Evolutionary conservation across 202 grass and related monocot genomes (phyloP).

Genomic region (Schoenoplectus tabernaemontani): DNA sequence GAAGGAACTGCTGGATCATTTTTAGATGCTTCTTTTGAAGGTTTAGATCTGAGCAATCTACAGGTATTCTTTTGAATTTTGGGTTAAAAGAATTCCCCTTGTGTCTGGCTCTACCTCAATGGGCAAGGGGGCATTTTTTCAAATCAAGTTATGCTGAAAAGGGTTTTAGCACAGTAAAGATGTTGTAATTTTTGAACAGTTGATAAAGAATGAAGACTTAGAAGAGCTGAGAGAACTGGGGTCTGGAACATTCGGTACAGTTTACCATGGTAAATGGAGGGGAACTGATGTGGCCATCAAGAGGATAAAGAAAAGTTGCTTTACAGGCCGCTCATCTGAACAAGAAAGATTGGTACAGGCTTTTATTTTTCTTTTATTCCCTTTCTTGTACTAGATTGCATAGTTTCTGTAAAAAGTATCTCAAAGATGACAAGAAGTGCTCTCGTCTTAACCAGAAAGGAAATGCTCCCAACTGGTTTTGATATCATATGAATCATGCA

Average conservation of each 20-base stretch:
- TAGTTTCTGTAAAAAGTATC: background rate
- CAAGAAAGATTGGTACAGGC: slow-evolving; percentile 87
- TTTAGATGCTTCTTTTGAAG: slow-evolving; percentile 33
- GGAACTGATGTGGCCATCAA: slow-evolving; percentile 98
- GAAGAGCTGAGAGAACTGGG: slow-evolving; percentile 95
- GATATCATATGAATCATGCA: background rate
- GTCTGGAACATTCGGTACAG: slow-evolving; percentile 95
- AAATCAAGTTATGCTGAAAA: background rate
- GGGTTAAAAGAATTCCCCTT: background rate
- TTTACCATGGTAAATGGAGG: slow-evolving; percentile 99
- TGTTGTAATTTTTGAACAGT: slow-evolving; percentile 33
- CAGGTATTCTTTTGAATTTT: slow-evolving; percentile 46
- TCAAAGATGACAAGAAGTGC: background rate
- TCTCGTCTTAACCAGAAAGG: background rate
- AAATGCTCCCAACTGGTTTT: background rate
- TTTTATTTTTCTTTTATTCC: background rate
- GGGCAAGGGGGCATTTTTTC: background rate
- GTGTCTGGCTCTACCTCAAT: background rate
- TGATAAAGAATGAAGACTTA: slow-evolving; percentile 95
- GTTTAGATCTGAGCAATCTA: slow-evolving; percentile 78
- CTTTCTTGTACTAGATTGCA: background rate
- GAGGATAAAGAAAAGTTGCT: slow-evolving; percentile 95
- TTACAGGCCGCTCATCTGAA: slow-evolving; percentile 81
- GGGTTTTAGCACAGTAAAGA: background rate
- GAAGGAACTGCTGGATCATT: slow-evolving; percentile 36